phyloP scores from a whole-genome alignment of 208 protist species.

The Jaenimonas drosophilae region DNA sequence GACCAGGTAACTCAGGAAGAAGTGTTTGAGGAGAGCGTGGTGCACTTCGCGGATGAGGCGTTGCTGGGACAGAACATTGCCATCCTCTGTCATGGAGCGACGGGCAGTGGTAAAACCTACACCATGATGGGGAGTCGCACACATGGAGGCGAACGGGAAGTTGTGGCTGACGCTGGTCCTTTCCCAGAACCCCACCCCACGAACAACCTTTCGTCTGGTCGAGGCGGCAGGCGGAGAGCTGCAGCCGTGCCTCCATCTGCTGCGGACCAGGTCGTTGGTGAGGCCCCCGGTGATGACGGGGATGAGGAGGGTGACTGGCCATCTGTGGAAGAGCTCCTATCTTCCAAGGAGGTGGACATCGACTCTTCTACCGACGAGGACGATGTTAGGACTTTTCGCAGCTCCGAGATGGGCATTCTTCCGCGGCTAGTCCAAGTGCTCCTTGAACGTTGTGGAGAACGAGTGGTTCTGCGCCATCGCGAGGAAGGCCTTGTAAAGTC shows the following conservation, averaged over 20 bases:
- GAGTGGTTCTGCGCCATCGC: constrained; percentile 8
- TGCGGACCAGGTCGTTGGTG: not conserved
- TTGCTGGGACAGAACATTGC: constrained; percentile 72
- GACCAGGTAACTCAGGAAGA: constrained; percentile 78
- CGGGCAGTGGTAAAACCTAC: constrained; percentile 85
- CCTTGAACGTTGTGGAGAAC: constrained; percentile 54
- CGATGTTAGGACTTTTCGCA: not conserved
- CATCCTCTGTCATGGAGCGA: constrained; percentile 82
- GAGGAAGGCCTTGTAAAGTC: too few species aligned
- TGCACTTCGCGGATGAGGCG: constrained; percentile 73
- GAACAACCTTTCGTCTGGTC: not conserved
- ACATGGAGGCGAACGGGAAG: constrained; percentile 1
- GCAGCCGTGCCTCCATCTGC: not conserved
- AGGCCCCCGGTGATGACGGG: not conserved
- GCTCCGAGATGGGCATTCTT: constrained; percentile 53
- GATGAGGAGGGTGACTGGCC: constrained; percentile 1
- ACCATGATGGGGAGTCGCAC: constrained; percentile 74
- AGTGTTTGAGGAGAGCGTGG: constrained; percentile 84
- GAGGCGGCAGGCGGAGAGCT: not conserved
- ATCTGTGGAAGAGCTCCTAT: not conserved
- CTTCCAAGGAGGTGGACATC: too few species aligned
- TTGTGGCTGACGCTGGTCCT: not conserved
- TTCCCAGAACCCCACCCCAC: not conserved
- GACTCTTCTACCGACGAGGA: too few species aligned
- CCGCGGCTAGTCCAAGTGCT: constrained; percentile 69